These are phyloP conservation scores for Houttuynia cordata DNA, from an alignment of 164 flowering plant genomes.

Conservation along the genomic window DNA sequence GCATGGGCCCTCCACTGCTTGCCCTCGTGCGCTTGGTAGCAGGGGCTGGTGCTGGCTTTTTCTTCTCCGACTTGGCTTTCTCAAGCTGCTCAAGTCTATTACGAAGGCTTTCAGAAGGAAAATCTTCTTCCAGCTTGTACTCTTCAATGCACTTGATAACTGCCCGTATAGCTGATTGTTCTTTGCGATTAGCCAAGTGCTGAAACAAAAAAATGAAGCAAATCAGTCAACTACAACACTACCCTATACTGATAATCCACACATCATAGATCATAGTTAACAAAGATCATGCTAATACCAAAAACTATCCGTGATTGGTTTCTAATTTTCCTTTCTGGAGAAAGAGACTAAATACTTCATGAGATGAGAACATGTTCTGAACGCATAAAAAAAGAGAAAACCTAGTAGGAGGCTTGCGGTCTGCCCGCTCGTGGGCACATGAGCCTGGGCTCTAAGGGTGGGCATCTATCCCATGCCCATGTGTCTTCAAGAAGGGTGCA, in stretches of 20 bases:
- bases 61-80: constrained; percentile 77
- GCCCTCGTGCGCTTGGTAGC: constrained; percentile 89
- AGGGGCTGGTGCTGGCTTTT: constrained; percentile 58
- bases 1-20: constrained; percentile 87
- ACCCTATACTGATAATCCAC: not conserved
- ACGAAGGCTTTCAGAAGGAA: constrained; percentile 73
- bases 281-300: not conserved
- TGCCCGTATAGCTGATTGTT: constrained; percentile 85
- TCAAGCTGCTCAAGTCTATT: constrained; percentile 90
- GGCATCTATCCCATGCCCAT: too few relatives aligned
- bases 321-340: too few relatives aligned
- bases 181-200: constrained; percentile 74
- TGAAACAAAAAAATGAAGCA: constrained; percentile 14
- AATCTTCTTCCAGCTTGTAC: constrained; percentile 79
- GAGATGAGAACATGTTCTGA: too few relatives aligned
- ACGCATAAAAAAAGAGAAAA: too few relatives aligned
- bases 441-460: too few relatives aligned
- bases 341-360: too few relatives aligned
- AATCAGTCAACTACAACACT: not conserved
- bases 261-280: too few relatives aligned
- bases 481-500: too few relatives aligned
- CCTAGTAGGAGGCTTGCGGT: too few relatives aligned
- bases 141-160: constrained; percentile 92
- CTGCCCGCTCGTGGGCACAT: too few relatives aligned
- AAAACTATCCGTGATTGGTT: too few relatives aligned